Percentiles rank a stretch among this genome's conserved stretches.
Evolutionary conservation across 345 rosid species (phyloP).

Genomic region (Bretschneidera sinensis): DNA sequence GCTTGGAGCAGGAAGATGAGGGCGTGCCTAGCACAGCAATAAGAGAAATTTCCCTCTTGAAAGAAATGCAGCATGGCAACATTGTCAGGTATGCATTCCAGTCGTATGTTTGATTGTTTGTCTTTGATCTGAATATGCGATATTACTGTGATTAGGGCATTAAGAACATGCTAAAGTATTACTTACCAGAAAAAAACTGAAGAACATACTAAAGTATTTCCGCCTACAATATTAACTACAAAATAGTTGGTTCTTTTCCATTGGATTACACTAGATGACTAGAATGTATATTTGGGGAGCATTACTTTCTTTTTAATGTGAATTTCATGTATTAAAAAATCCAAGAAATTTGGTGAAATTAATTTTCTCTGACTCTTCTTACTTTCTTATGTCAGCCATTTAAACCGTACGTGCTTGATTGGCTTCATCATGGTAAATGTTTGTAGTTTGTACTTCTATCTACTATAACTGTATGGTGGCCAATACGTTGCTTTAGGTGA

Average conservation of each 20-base stretch:
- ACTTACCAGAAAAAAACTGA: too few species aligned
- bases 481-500: too few species aligned
- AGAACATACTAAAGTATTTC: too few species aligned
- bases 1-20: slow-evolving; percentile 98
- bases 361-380: not conserved
- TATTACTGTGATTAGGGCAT: not conserved
- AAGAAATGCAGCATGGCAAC: slow-evolving; percentile 98
- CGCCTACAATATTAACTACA: too few species aligned
- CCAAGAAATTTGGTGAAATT: not conserved
- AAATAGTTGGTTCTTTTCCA: too few species aligned
- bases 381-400: not conserved
- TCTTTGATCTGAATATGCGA: too few species aligned
- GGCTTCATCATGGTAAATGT: not conserved
- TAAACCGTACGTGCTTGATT: not conserved
- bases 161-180: too few species aligned
- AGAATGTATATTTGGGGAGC: not conserved
- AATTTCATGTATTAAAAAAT: not conserved
- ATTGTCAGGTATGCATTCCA: slow-evolving; percentile 62
- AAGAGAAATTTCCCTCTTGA: slow-evolving; percentile 93
- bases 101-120: too few species aligned
- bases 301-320: not conserved
- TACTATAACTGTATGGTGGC: too few species aligned
- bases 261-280: too few species aligned
- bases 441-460: too few species aligned
- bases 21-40: slow-evolving; percentile 99